Percentiles rank a stretch among this genome's conserved stretches.
Conservation (phyloP, 306 rosid genomes). For the Acacia acuminata region DNA sequence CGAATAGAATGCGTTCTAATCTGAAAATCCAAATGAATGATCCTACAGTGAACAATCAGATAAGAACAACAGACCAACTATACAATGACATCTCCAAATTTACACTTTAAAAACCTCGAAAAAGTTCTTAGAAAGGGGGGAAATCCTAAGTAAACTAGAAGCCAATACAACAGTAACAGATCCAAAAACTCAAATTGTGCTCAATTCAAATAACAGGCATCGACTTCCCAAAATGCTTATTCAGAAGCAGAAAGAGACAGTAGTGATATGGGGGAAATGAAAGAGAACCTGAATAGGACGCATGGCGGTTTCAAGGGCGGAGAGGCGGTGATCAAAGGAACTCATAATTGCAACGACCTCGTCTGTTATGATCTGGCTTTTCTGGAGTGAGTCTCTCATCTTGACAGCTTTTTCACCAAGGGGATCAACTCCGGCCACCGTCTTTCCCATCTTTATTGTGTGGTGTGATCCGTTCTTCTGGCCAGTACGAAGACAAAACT, state of each 20-base stretch:
- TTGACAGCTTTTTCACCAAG: conserved; percentile 69
- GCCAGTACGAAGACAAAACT: neutral
- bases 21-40: conserved; percentile 55
- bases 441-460: conserved; percentile 51
- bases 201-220: neutral
- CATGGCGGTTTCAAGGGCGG: conserved; percentile 98
- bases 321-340: conserved; percentile 96
- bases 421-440: conserved; percentile 56
- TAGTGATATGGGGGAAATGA: neutral
- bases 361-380: conserved; percentile 88
- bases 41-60: conserved; percentile 35
- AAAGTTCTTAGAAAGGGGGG: neutral
- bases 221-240: neutral
- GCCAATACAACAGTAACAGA: conserved; percentile 34
- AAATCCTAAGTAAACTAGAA: conserved; percentile 38
- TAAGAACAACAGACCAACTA: neutral
- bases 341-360: conserved; percentile 86
- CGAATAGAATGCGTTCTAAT: conserved; percentile 87
- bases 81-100: conserved; percentile 40
- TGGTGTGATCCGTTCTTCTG: neutral
- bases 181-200: conserved; percentile 21
- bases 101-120: conserved; percentile 9
- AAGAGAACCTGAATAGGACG: conserved; percentile 87
- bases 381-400: conserved; percentile 87
- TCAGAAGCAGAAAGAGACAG: conserved; percentile 2